Evolutionary conservation across 208 protist genomes (phyloP).

Genomic region (Trypanosoma boissoni): DNA sequence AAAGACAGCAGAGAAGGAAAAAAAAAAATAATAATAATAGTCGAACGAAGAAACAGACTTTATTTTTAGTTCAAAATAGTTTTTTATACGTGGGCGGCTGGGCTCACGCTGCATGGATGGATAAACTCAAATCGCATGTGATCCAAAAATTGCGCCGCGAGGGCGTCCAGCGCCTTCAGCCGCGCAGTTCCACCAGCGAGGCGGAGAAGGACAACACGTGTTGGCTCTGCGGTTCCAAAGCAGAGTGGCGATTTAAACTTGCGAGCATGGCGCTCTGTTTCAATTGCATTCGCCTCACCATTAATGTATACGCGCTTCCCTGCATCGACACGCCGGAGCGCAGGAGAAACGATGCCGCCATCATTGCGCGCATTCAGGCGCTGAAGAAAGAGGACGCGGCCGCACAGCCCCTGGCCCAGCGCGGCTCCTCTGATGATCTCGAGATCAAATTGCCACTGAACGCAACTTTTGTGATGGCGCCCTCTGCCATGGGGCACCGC

Average conservation of each 20-base stretch:
- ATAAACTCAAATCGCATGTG: too few relatives aligned
- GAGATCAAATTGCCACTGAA: too few relatives aligned
- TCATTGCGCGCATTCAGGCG: constrained; percentile 41
- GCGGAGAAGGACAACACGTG: constrained; percentile 30
- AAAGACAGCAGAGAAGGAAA: too few relatives aligned
- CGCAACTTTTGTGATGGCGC: constrained; percentile 46
- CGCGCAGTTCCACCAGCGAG: too few relatives aligned
- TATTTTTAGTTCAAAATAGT: too few relatives aligned
- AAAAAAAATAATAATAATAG: too few relatives aligned
- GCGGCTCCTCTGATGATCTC: constrained; percentile 36
- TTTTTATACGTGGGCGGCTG: too few relatives aligned
- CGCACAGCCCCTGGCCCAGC: neutral
- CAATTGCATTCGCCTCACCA: constrained; percentile 56
- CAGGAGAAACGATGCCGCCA: constrained; percentile 33
- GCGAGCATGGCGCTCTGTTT: constrained; percentile 57
- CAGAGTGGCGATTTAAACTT: constrained; percentile 37
- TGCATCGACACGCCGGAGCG: constrained; percentile 48
- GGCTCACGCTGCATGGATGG: too few relatives aligned
- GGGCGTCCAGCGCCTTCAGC: too few relatives aligned
- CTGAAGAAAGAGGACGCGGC: constrained; percentile 12
- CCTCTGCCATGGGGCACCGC: constrained; percentile 29
- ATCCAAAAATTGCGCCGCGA: too few relatives aligned
- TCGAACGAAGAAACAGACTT: too few relatives aligned
- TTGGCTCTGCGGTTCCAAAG: constrained; percentile 54
- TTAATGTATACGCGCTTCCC: constrained; percentile 46